These are phyloP conservation scores for Penicillium pancosmium DNA, from an alignment of 495 filamentous ascomycete species.

Conservation along the genomic window DNA sequence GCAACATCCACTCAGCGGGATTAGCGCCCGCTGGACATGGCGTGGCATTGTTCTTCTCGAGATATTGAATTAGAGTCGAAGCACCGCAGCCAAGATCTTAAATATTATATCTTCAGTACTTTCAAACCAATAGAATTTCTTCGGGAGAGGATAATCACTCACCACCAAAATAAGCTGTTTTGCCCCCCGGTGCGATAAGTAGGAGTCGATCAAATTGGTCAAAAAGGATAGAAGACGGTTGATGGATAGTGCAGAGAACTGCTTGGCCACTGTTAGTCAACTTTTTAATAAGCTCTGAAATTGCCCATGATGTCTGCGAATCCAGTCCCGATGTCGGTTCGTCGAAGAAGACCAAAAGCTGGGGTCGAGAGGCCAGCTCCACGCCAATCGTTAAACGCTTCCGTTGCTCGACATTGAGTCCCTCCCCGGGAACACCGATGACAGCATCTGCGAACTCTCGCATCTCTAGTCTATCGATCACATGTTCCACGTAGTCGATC, in stretches of 20 bases:
- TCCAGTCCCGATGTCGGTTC: conserved; percentile 75
- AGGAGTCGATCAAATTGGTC: conserved; percentile 80
- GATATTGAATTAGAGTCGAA: neutral
- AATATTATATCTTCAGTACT: too few relatives aligned
- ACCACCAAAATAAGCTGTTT: neutral
- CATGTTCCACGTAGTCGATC: neutral
- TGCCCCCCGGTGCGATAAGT: conserved; percentile 71
- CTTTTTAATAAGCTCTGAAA: conserved; percentile 52
- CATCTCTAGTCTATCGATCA: neutral
- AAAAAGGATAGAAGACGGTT: conserved; percentile 82
- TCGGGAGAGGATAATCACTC: neutral
- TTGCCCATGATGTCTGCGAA: conserved; percentile 16
- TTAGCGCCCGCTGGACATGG: conserved; percentile 51
- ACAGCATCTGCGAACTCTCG: conserved; percentile 4
- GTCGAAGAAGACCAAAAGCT: conserved; percentile 66
- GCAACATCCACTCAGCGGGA: conserved; percentile 84
- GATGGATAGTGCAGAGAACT: conserved; percentile 85
- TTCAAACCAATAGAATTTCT: too few relatives aligned
- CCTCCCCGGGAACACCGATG: conserved; percentile 5
- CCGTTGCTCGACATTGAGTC: conserved; percentile 66
- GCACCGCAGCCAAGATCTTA: neutral
- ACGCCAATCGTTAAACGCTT: conserved; percentile 67
- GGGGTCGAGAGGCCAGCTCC: conserved; percentile 66
- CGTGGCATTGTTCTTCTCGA: neutral
- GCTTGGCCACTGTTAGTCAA: conserved; percentile 77